A percentile compares a stretch with the other conserved stretches of the same genome.
Evolutionary conservation across 2,329 filamentous ascomycete genomes (phyloP).

Genomic region (Daldinia eschscholtzii): DNA sequence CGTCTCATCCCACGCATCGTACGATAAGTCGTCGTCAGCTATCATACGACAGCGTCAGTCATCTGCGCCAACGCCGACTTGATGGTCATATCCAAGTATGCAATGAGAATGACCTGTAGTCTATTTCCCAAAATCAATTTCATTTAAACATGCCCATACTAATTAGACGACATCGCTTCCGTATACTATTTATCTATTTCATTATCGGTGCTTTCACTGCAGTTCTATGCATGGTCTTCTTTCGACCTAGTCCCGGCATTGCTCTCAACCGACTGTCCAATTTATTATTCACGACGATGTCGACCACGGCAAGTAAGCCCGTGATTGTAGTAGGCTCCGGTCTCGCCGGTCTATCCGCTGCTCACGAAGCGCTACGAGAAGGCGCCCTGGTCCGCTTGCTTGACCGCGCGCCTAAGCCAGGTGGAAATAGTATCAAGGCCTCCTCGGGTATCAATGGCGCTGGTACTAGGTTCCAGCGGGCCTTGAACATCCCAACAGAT

Average conservation of each 20-base stretch:
- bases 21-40: slow-evolving; percentile 39
- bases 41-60: slow-evolving; percentile 38
- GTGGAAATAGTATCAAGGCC: slow-evolving; percentile 75
- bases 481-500: slow-evolving; percentile 58
- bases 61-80: slow-evolving; percentile 23
- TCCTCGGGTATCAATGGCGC: slow-evolving; percentile 76
- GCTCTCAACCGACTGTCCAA: slow-evolving; percentile 22
- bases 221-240: slow-evolving; percentile 44
- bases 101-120: slow-evolving; percentile 21
- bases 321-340: slow-evolving; percentile 75
- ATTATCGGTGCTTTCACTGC: slow-evolving; percentile 43
- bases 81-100: slow-evolving; percentile 6
- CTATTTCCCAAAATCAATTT: slow-evolving; percentile 1
- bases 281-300: slow-evolving; percentile 24
- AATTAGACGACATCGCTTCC: slow-evolving; percentile 34
- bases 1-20: slow-evolving; percentile 12
- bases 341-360: slow-evolving; percentile 72
- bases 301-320: slow-evolving; percentile 38
- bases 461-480: slow-evolving; percentile 67
- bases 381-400: slow-evolving; percentile 68
- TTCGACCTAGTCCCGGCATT: slow-evolving; percentile 26
- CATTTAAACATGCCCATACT: slow-evolving; percentile 28
- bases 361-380: slow-evolving; percentile 66
- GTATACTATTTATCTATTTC: slow-evolving; percentile 40
- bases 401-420: slow-evolving; percentile 70